Percentiles rank a stretch among this genome's conserved stretches.
phyloP scores from a whole-genome alignment of 371 early-diverging fungal species.

The Smittium mucronatum region DNA sequence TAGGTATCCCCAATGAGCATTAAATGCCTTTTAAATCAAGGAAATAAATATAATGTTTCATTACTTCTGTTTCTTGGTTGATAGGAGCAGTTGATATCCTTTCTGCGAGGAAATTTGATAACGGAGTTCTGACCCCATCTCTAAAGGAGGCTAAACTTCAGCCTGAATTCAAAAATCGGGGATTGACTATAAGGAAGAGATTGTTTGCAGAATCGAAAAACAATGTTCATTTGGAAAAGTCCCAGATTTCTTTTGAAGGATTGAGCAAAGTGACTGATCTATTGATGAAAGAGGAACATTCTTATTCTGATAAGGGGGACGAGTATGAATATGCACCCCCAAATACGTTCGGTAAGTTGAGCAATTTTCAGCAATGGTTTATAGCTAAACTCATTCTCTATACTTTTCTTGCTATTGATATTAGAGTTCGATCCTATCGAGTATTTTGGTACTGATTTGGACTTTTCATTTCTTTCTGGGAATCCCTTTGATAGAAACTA shows the following conservation, averaged over 20 bases:
- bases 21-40: too few species aligned
- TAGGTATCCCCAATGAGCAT: too few species aligned
- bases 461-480: background rate
- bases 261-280: background rate
- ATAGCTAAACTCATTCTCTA: too few species aligned
- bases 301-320: too few species aligned
- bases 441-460: constrained; percentile 25
- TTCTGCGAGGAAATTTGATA: background rate
- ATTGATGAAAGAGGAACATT: too few species aligned
- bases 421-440: constrained; percentile 16
- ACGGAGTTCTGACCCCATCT: background rate
- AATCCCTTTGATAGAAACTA: background rate
- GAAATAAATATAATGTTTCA: too few species aligned
- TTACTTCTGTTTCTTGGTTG: too few species aligned
- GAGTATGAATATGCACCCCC: constrained; percentile 30
- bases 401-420: too few species aligned
- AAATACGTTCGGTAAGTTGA: too few species aligned
- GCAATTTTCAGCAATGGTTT: too few species aligned
- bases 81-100: background rate
- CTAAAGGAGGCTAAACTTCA: background rate
- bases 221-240: too few species aligned
- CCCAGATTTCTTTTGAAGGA: background rate
- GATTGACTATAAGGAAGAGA: background rate
- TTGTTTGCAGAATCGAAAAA: background rate
- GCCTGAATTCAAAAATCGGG: background rate